Conservation (phyloP, 2,329 filamentous ascomycete genomes). For the Dactylellina parvicollis region DNA sequence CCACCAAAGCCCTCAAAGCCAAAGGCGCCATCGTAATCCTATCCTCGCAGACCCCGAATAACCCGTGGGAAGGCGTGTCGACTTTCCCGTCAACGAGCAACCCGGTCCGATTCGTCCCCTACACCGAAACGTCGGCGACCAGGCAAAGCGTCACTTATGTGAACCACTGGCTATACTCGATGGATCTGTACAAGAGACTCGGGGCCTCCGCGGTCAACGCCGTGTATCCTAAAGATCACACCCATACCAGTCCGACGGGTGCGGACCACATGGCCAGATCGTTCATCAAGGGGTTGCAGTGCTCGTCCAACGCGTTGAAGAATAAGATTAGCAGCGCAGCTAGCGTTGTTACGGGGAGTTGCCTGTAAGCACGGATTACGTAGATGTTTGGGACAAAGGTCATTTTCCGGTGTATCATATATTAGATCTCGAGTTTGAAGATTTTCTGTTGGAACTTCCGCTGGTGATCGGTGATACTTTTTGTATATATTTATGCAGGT, state of each 20-base stretch:
- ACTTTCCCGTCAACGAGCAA: slow-evolving; percentile 62
- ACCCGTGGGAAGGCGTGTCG: slow-evolving; percentile 67
- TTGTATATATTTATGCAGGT: background rate
- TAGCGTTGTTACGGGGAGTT: slow-evolving; percentile 44
- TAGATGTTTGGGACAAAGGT: too few relatives aligned
- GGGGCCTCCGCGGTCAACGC: slow-evolving; percentile 66
- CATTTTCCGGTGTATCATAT: too few relatives aligned
- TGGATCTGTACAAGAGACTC: slow-evolving; percentile 65
- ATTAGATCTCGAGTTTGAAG: too few relatives aligned
- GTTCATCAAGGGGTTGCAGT: slow-evolving; percentile 70
- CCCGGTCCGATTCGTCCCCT: slow-evolving; percentile 69
- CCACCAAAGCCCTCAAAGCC: slow-evolving; percentile 56
- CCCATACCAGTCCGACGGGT: slow-evolving; percentile 69
- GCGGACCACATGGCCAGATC: slow-evolving; percentile 68
- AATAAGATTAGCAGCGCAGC: slow-evolving; percentile 47
- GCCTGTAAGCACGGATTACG: slow-evolving; percentile 36
- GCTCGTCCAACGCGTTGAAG: slow-evolving; percentile 63
- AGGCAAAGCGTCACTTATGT: slow-evolving; percentile 65
- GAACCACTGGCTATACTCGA: slow-evolving; percentile 67
- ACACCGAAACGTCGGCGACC: slow-evolving; percentile 65
- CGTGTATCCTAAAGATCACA: slow-evolving; percentile 70
- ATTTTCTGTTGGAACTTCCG: too few relatives aligned
- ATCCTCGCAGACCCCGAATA: slow-evolving; percentile 70
- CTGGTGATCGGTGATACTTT: background rate
- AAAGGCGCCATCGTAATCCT: slow-evolving; percentile 73